These are phyloP conservation scores for Saksenaea oblongispora DNA, from an alignment of 371 early-diverging fungal genomes.

Conservation along the genomic window DNA sequence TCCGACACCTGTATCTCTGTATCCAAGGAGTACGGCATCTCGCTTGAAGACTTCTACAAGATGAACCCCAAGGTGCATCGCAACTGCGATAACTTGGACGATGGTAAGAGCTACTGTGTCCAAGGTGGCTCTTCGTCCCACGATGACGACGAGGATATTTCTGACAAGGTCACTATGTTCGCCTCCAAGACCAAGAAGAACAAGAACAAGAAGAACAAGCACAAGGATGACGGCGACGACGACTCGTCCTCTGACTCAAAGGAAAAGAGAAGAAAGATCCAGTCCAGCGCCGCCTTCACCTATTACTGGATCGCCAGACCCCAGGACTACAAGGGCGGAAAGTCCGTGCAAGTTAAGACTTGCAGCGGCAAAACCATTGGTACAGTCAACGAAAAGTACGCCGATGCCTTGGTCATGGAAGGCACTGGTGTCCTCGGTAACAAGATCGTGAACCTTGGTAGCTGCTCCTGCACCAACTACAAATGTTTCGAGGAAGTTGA, in stretches of 20 bases:
- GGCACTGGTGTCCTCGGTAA: constrained; percentile 47
- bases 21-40: constrained; percentile 26
- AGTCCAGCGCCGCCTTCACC: constrained; percentile 40
- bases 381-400: constrained; percentile 41
- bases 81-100: constrained; percentile 30
- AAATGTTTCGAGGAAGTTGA: constrained; percentile 47
- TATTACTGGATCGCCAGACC: constrained; percentile 56
- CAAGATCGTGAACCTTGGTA: constrained; percentile 50
- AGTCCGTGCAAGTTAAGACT: constrained; percentile 39
- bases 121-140: constrained; percentile 4
- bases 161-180: constrained; percentile 13
- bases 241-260: constrained; percentile 14
- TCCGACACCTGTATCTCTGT: constrained; percentile 28
- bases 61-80: constrained; percentile 28
- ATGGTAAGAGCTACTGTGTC: constrained; percentile 29
- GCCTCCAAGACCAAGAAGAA: constrained; percentile 13
- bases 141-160: constrained; percentile 2
- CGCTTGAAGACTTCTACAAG: constrained; percentile 27
- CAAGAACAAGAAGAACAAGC: constrained; percentile 7
- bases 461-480: constrained; percentile 48
- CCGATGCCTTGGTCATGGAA: constrained; percentile 54
- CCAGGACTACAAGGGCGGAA: constrained; percentile 34
- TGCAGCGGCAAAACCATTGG: constrained; percentile 44
- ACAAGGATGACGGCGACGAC: constrained; percentile 1
- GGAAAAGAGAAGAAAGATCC: constrained; percentile 39